Percentiles rank a stretch among this genome's conserved stretches.
Conservation (phyloP, 2,329 filamentous ascomycete genomes). For the Colletotrichum graminicola region DNA sequence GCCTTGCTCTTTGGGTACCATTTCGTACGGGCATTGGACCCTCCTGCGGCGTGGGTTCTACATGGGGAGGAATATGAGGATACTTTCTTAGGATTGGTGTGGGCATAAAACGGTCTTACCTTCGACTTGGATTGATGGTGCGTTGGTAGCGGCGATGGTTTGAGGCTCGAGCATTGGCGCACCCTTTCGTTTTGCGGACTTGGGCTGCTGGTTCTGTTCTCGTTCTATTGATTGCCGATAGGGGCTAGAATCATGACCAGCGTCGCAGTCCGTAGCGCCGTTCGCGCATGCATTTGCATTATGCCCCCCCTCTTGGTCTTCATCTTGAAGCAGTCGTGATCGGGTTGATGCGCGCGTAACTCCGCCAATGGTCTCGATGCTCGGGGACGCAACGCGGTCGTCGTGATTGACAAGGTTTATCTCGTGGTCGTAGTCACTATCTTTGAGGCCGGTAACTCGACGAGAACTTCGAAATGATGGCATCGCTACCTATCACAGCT, state of each 20-base stretch:
- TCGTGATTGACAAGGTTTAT: conserved; percentile 75
- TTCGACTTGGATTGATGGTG: conserved; percentile 42
- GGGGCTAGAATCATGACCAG: conserved; percentile 1
- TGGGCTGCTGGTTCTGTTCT: conserved; percentile 5
- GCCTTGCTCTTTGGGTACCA: conserved; percentile 13
- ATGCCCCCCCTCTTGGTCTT: conserved; percentile 12
- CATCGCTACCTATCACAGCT: conserved; percentile 49
- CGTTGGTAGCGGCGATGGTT: conserved; percentile 12
- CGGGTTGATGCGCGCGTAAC: conserved; percentile 29
- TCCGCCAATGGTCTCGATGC: conserved; percentile 23
- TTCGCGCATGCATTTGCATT: neutral
- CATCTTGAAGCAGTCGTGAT: conserved; percentile 33
- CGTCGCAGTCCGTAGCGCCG: neutral
- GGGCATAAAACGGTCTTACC: conserved; percentile 15
- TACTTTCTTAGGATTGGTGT: neutral
- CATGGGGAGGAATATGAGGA: neutral
- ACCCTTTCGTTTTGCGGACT: conserved; percentile 13
- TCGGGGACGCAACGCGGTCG: conserved; percentile 42
- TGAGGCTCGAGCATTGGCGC: conserved; percentile 8
- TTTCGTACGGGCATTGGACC: conserved; percentile 7
- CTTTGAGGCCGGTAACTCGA: conserved; percentile 66
- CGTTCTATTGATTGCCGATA: conserved; percentile 17
- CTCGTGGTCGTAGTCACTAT: conserved; percentile 77
- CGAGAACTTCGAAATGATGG: conserved; percentile 61
- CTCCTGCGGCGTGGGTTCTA: conserved; percentile 37